Percentiles rank a stretch among this genome's conserved stretches.
These are phyloP conservation scores for Lactarius akahatsu DNA, from an alignment of 768 basidiomycete genomes.

Conservation along the genomic window DNA sequence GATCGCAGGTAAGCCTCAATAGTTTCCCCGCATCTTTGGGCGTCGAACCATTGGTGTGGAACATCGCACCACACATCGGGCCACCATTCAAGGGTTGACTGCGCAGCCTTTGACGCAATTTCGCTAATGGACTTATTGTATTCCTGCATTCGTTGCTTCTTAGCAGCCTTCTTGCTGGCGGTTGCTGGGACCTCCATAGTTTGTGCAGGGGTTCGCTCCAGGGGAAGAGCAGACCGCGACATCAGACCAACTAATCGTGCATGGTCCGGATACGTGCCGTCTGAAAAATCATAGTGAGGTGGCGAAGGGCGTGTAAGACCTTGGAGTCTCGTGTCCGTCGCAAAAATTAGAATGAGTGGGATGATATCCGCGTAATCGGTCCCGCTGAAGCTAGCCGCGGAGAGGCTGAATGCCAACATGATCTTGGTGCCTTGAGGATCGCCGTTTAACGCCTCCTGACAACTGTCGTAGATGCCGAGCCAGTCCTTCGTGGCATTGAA, in stretches of 20 bases:
- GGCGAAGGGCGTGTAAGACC: background rate
- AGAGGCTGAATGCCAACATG: constrained; percentile 8
- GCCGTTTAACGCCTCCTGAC: background rate
- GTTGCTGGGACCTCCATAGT: background rate
- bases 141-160: no score
- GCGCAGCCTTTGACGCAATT: background rate
- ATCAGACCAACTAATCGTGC: background rate
- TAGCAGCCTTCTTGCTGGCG: background rate
- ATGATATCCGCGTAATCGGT: background rate
- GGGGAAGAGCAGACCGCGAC: background rate
- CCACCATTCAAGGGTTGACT: constrained; percentile 29
- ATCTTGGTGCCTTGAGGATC: background rate
- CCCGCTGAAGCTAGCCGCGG: constrained; percentile 3
- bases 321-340: constrained; percentile 1
- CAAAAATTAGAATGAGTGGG: background rate
- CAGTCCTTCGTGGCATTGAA: constrained; percentile 11
- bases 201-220: background rate
- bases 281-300: constrained; percentile 31
- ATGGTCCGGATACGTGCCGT: background rate
- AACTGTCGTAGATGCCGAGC: constrained; percentile 9
- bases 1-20: background rate
- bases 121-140: background rate
- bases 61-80: background rate
- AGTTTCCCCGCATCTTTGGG: background rate
- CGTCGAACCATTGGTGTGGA: background rate